Evolutionary conservation across 2,329 filamentous ascomycete species (phyloP), one percentile per base, ranked within the genome.

Genomic region (Zasmidium cellare): DNA sequence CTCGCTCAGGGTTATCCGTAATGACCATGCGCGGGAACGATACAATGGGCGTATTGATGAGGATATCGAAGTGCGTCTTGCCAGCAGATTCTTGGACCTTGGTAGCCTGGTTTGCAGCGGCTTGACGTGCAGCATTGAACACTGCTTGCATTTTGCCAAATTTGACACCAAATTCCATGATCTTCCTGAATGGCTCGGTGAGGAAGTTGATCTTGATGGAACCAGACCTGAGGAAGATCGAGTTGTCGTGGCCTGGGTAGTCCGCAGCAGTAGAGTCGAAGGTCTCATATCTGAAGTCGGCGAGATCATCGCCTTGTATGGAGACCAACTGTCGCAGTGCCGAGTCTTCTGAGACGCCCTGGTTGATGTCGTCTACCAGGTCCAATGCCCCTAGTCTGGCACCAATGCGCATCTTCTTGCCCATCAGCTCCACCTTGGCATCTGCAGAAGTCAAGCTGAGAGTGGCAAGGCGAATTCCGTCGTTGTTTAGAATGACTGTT

Each of bases 141-240:
- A 99, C 89, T 20, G 94, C 93, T 75, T 99, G 94, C 94, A 99
- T 99, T 76, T 96, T 96, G 60, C 96, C 94, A 73, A 99, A 99
- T 69, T 99, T 99, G 73, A 99, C 92, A 46, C 96, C 81, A 74
- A 99, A 99, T 65, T 96, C 91, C 75, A 99, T 91, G 63, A 99
- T 97, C 76, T 97, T 97, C 53, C 94, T 87, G 80, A 97, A 97
- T 0, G 94, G 94, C 73, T 99, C 96, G 61, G 97, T 93, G 3
- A 97, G 78, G 72, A 99, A 99, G 72, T 97, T 97, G 71, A 99
- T 82, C 76, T 96, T 97, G 73, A 99, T 88, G 0, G 94, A 99
- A 1, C 94, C 94, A 18, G 94, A 93, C 35, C 93, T 87, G 11
- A 99, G 80, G 69, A 87, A 96, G 25, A 99, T 87, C 1, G 92